Conservation (phyloP, 805 yeast genomes). For the Saccharomyces paradoxus region DNA sequence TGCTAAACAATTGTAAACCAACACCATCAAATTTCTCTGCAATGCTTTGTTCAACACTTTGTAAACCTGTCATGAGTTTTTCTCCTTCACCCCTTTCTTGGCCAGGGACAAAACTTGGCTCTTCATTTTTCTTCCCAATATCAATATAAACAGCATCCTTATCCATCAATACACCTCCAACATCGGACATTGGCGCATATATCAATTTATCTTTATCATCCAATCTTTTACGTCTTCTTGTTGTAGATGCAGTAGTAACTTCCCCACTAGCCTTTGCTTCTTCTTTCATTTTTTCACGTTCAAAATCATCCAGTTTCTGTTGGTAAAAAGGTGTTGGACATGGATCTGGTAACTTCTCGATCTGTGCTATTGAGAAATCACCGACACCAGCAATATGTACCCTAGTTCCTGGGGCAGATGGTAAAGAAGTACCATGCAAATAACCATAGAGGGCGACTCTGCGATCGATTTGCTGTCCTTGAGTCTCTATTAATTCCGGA, state of each 20-base stretch:
- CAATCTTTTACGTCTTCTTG: constrained; percentile 81
- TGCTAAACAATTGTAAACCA: constrained; percentile 69
- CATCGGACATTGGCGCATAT: constrained; percentile 99
- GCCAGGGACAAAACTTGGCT: constrained; percentile 46
- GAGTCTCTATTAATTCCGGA: constrained; percentile 63
- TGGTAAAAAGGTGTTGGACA: constrained; percentile 95
- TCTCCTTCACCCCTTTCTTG: constrained; percentile 80
- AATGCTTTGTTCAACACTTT: constrained; percentile 54
- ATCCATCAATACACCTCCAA: constrained; percentile 96
- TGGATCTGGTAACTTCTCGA: constrained; percentile 93
- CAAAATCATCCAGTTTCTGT: constrained; percentile 73
- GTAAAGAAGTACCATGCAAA: constrained; percentile 85
- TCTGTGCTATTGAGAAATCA: constrained; percentile 64
- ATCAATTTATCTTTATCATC: constrained; percentile 91
- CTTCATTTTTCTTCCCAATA: constrained; percentile 31
- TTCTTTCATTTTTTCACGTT: constrained; percentile 65
- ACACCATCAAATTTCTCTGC: constrained; percentile 54
- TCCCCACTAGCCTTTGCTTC: constrained; percentile 37
- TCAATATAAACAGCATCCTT: constrained; percentile 95
- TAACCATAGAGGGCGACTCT: constrained; percentile 90
- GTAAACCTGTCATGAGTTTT: constrained; percentile 72
- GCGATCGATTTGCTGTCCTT: constrained; percentile 77
- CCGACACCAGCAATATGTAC: constrained; percentile 96
- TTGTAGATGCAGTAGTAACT: constrained; percentile 44
- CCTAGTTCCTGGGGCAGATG: constrained; percentile 51